Percentiles rank a stretch among this genome's conserved stretches.
Evolutionary conservation across 2,329 filamentous ascomycete genomes (phyloP).

Genomic region (Sarocladium brachiariae): DNA sequence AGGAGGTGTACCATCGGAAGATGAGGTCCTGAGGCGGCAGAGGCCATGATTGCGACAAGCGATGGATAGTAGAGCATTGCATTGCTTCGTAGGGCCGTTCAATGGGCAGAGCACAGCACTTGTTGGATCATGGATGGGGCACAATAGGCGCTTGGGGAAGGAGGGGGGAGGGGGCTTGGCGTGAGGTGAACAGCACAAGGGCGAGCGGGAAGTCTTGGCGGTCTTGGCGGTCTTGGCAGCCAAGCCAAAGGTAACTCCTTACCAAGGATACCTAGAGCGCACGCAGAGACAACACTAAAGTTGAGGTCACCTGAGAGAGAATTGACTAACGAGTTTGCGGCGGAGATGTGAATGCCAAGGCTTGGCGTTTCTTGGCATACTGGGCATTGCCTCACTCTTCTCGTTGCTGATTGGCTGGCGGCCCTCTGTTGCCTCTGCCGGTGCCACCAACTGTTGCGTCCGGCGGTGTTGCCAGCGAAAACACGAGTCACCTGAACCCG

Average conservation of each 20-base stretch:
- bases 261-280: not conserved
- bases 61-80: no score
- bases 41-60: constrained; percentile 2
- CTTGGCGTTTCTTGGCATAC: constrained; percentile 31
- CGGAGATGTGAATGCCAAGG: constrained; percentile 24
- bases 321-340: constrained; percentile 15
- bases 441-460: constrained; percentile 7
- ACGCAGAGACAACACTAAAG: not conserved
- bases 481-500: constrained; percentile 6
- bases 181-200: constrained; percentile 18
- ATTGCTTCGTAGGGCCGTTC: not conserved
- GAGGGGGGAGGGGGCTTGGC: constrained; percentile 6
- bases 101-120: not conserved
- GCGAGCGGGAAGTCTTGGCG: constrained; percentile 30
- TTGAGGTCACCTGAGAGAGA: no score
- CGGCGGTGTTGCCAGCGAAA: constrained; percentile 1
- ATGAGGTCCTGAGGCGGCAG: not conserved
- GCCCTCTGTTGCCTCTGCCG: not conserved
- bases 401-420: not conserved
- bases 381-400: not conserved
- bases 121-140: not conserved
- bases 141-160: constrained; percentile 11
- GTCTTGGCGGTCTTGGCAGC: constrained; percentile 15
- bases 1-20: not conserved
- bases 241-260: constrained; percentile 15